Evolutionary conservation across 2,329 filamentous ascomycete species (phyloP).

Genomic region (Pseudopyricularia cyperi): DNA sequence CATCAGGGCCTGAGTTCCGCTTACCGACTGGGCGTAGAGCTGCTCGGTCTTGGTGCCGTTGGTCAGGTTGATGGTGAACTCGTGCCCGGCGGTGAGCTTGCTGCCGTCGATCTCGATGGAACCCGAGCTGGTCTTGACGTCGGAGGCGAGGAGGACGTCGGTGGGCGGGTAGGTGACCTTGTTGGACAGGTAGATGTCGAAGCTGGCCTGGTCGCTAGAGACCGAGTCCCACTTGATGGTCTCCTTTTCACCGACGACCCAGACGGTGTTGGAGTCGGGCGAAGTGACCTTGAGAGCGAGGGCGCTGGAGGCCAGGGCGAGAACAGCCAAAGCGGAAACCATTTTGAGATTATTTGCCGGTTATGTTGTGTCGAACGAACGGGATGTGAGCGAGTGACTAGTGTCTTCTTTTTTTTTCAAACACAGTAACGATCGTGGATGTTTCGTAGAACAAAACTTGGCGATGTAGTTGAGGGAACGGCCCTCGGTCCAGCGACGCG

Average conservation of each 20-base stretch:
- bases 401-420: not conserved
- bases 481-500: not conserved
- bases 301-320: not conserved
- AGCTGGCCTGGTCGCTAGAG: not conserved
- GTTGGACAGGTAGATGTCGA: not conserved
- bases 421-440: not conserved
- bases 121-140: not conserved
- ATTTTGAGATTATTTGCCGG: not conserved
- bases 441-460: not conserved
- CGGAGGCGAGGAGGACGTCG: not conserved
- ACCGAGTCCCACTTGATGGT: not conserved
- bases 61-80: not conserved
- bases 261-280: not conserved
- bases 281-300: not conserved
- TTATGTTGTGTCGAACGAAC: not conserved
- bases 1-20: not conserved
- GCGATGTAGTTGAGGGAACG: not conserved
- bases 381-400: not conserved
- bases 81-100: not conserved
- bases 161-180: not conserved
- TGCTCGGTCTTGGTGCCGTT: slow-evolving; percentile 1
- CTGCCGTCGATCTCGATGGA: not conserved
- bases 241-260: not conserved
- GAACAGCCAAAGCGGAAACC: not conserved
- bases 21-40: not conserved